phyloP scores from a whole-genome alignment of 331 rosid species.

The Quercus phellos region DNA sequence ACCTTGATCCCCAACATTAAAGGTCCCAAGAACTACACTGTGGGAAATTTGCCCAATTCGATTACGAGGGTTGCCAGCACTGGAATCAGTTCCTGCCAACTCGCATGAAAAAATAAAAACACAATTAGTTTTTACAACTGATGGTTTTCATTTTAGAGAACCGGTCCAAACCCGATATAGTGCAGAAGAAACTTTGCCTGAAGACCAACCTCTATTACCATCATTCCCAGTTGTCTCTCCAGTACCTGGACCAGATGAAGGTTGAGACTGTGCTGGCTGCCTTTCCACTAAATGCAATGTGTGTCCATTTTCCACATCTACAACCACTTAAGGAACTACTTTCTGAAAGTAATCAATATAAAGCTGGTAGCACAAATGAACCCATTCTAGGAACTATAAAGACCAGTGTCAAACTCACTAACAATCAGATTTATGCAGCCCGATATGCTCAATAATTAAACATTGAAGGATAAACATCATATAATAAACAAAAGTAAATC shows the following conservation, averaged over 20 bases:
- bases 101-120: conserved; percentile 3
- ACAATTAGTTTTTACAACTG: conserved; percentile 3
- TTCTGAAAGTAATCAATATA: conserved; percentile 14
- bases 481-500: background rate
- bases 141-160: background rate
- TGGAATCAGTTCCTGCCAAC: conserved; percentile 57
- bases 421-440: background rate
- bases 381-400: background rate
- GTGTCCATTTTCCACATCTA: conserved; percentile 93
- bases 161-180: background rate
- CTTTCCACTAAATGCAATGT: conserved; percentile 94
- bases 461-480: background rate
- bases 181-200: conserved; percentile 6
- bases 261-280: conserved; percentile 67
- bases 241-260: conserved; percentile 41
- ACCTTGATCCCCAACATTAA: conserved; percentile 90
- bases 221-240: conserved; percentile 45
- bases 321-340: conserved; percentile 43
- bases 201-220: conserved; percentile 36
- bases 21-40: conserved; percentile 92
- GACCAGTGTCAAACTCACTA: background rate
- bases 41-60: conserved; percentile 91
- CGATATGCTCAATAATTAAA: background rate
- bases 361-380: background rate
- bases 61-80: conserved; percentile 53